These are phyloP conservation scores for Aquanectria penicillioides DNA, from an alignment of 2,329 filamentous ascomycete genomes.

Conservation along the genomic window DNA sequence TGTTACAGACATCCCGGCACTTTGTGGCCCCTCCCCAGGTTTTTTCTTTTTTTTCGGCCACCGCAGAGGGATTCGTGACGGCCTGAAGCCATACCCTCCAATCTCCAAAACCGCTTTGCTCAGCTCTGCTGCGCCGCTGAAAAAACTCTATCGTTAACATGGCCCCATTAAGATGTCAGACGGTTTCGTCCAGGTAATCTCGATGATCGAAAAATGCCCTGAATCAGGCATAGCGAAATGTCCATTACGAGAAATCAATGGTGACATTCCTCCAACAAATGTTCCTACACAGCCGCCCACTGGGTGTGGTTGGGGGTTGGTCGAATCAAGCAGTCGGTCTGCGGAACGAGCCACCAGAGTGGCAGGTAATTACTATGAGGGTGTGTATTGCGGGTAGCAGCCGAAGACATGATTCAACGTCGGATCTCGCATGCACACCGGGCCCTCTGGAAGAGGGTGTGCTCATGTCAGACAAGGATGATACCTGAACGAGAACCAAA, in stretches of 20 bases:
- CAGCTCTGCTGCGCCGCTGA: slow-evolving; percentile 1
- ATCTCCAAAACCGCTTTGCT: slow-evolving; percentile 1
- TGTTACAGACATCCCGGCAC: neutral
- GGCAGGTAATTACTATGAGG: neutral
- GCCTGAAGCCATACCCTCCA: slow-evolving; percentile 1
- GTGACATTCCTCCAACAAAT: neutral
- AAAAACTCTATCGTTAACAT: neutral
- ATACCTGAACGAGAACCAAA: slow-evolving; percentile 2
- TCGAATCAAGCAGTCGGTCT: neutral
- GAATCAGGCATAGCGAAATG: neutral
- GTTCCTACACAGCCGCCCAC: neutral
- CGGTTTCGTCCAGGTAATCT: neutral
- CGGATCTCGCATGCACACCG: slow-evolving; percentile 14
- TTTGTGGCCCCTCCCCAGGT: neutral
- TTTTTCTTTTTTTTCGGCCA: neutral
- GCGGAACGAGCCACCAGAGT: neutral
- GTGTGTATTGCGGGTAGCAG: neutral
- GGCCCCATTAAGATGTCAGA: neutral
- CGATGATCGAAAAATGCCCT: slow-evolving; percentile 1
- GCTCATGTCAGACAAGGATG: slow-evolving; percentile 9
- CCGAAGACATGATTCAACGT: neutral
- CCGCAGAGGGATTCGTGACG: too few relatives aligned
- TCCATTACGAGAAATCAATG: neutral
- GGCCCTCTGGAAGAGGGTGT: neutral
- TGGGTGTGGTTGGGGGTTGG: neutral